Percentiles rank a stretch among this genome's conserved stretches.
Evolutionary conservation across 2,329 filamentous ascomycete genomes (phyloP).

Genomic region (Coniochaeta hoffmannii): DNA sequence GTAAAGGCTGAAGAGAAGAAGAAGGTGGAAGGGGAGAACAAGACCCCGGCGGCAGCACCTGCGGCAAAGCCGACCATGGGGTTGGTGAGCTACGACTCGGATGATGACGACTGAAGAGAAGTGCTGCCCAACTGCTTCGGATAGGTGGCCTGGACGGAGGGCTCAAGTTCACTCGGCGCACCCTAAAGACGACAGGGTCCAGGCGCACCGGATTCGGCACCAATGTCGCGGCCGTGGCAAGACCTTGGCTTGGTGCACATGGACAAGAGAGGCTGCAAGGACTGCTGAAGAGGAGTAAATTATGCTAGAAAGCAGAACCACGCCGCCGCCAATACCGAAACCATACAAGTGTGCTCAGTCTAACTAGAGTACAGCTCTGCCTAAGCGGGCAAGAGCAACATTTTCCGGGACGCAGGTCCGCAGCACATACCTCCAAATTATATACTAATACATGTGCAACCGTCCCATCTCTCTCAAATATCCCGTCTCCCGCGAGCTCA

Average conservation of each 20-base stretch:
- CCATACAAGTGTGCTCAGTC: not conserved
- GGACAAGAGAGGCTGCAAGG: not conserved
- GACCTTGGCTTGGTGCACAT: not conserved
- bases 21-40: not conserved
- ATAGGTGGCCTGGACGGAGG: too few relatives aligned
- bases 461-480: not conserved
- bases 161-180: too few relatives aligned
- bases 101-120: constrained; percentile 34
- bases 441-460: not conserved
- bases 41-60: not conserved
- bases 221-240: not conserved
- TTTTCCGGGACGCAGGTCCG: not conserved
- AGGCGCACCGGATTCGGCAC: too few relatives aligned
- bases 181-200: too few relatives aligned
- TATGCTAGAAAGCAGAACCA: not conserved
- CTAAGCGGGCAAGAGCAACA: not conserved
- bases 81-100: constrained; percentile 51
- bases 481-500: not conserved
- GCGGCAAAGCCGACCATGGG: constrained; percentile 24
- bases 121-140: too few relatives aligned
- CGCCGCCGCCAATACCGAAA: not conserved
- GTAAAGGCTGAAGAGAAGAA: not conserved
- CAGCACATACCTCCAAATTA: not conserved
- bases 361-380: not conserved
- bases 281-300: not conserved